Percentiles rank a stretch among this genome's conserved stretches.
Evolutionary conservation across 2,329 filamentous ascomycete genomes (phyloP).

Genomic region (Penicillium capsulatum): DNA sequence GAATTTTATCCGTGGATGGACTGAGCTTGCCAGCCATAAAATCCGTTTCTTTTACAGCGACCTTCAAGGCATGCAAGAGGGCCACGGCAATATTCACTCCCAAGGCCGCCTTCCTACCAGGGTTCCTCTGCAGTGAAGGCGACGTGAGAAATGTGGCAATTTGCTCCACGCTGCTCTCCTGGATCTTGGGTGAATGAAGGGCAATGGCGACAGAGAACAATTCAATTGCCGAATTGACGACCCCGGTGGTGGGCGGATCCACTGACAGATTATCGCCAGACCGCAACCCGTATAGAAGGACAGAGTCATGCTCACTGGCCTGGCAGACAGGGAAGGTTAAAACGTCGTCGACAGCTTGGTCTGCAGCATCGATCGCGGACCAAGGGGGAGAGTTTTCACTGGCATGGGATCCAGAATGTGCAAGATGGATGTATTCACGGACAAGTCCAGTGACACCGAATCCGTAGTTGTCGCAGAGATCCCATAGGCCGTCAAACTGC

Average conservation of each 20-base stretch:
- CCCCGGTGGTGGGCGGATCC: constrained; percentile 83
- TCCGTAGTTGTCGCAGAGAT: constrained; percentile 87
- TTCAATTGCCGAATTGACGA: constrained; percentile 89
- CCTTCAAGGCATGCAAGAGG: constrained; percentile 73
- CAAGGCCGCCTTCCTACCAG: constrained; percentile 83
- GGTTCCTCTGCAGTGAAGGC: constrained; percentile 73
- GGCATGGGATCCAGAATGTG: constrained; percentile 65
- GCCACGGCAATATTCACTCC: constrained; percentile 84
- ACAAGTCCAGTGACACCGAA: constrained; percentile 89
- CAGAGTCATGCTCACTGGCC: constrained; percentile 84
- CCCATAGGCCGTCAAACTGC: constrained; percentile 91
- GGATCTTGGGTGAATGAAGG: constrained; percentile 81
- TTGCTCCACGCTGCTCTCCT: constrained; percentile 94
- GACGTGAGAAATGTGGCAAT: constrained; percentile 85
- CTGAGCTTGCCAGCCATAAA: constrained; percentile 70
- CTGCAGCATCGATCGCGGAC: constrained; percentile 37
- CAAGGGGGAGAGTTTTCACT: constrained; percentile 50
- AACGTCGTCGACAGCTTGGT: constrained; percentile 41
- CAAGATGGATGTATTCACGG: constrained; percentile 67
- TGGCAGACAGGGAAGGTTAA: constrained; percentile 65
- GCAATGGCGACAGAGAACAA: constrained; percentile 89
- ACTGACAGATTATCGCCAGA: constrained; percentile 52
- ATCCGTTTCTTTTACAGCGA: constrained; percentile 74
- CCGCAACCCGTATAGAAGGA: constrained; percentile 64
- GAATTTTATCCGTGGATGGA: constrained; percentile 68